Percentiles rank a stretch among this genome's conserved stretches.
Evolutionary conservation across 208 protist species (phyloP).

Genomic region (Angomonas deanei): DNA sequence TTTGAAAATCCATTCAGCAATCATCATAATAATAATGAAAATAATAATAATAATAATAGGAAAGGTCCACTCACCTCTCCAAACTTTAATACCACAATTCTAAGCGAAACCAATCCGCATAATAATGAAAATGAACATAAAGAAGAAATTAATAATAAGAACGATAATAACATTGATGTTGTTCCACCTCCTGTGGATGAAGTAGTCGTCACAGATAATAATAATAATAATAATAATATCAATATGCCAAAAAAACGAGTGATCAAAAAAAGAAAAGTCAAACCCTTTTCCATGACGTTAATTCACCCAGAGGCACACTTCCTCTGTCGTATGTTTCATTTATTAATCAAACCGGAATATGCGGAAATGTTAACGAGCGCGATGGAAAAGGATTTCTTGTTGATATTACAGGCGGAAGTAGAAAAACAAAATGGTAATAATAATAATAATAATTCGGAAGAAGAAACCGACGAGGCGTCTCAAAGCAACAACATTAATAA

Average conservation of each 20-base stretch:
- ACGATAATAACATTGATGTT: background rate
- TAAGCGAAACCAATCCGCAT: background rate
- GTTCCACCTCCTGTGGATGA: background rate
- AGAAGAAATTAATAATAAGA: background rate
- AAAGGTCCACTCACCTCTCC: slow-evolving; percentile 1
- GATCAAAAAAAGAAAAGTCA: background rate
- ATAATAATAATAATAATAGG: too few relatives aligned
- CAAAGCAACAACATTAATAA: background rate
- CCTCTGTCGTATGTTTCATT: slow-evolving; percentile 44
- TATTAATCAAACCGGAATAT: slow-evolving; percentile 14
- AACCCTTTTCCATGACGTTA: slow-evolving; percentile 42
- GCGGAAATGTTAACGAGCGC: background rate
- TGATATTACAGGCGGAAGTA: slow-evolving; percentile 11
- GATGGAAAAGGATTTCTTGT: slow-evolving; percentile 13
- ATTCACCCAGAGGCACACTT: slow-evolving; percentile 57
- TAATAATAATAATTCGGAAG: background rate
- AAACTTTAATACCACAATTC: background rate
- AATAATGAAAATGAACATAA: background rate
- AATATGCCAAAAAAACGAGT: background rate
- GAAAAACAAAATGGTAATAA: background rate
- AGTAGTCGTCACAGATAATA: background rate
- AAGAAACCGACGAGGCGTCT: background rate
- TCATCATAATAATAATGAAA: too few relatives aligned
- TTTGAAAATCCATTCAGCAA: too few relatives aligned
- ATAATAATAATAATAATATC: background rate